Evolutionary conservation across 202 grass and related monocot species (phyloP).

Genomic region (Miscanthus sacchariflorus): DNA sequence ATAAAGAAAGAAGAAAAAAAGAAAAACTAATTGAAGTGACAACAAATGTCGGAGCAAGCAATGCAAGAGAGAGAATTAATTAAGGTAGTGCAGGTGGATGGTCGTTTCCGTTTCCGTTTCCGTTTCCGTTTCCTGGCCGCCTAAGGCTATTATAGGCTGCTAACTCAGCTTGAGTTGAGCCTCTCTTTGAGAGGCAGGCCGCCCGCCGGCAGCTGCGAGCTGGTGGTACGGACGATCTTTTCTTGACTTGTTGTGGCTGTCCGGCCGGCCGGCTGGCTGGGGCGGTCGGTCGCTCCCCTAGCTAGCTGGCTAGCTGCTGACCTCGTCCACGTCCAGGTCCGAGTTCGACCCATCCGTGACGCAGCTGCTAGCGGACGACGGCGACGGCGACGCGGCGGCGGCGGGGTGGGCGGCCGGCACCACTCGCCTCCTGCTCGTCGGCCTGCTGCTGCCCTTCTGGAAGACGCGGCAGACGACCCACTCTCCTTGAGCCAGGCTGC

Average conservation of each 20-base stretch:
- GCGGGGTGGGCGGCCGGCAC: neutral
- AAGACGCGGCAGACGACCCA: constrained; percentile 77
- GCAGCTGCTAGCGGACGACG: constrained; percentile 60
- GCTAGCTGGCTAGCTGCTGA: constrained; percentile 46
- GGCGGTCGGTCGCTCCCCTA: neutral
- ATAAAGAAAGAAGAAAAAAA: neutral
- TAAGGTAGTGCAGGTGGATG: neutral
- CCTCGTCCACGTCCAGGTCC: constrained; percentile 53
- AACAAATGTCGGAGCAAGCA: constrained; percentile 34
- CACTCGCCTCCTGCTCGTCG: constrained; percentile 33
- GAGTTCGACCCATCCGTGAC: constrained; percentile 57
- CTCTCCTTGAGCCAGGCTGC: constrained; percentile 50
- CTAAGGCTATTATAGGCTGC: constrained; percentile 41
- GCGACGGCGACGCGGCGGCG: neutral
- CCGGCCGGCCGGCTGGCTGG: neutral
- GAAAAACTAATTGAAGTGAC: neutral
- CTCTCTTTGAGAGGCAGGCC: constrained; percentile 52
- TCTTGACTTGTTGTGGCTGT: neutral
- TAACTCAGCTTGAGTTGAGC: constrained; percentile 20
- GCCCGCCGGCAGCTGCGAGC: neutral
- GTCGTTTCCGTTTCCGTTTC: constrained; percentile 1
- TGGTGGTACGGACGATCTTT: neutral
- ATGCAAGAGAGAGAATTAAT: constrained; percentile 21
- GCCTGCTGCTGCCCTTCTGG: constrained; percentile 36
- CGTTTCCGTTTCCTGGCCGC: neutral